Percentiles rank a stretch among this genome's conserved stretches.
These are phyloP conservation scores for Gonium pectorale DNA, from an alignment of 139 green algal genomes.

Conservation along the genomic window DNA sequence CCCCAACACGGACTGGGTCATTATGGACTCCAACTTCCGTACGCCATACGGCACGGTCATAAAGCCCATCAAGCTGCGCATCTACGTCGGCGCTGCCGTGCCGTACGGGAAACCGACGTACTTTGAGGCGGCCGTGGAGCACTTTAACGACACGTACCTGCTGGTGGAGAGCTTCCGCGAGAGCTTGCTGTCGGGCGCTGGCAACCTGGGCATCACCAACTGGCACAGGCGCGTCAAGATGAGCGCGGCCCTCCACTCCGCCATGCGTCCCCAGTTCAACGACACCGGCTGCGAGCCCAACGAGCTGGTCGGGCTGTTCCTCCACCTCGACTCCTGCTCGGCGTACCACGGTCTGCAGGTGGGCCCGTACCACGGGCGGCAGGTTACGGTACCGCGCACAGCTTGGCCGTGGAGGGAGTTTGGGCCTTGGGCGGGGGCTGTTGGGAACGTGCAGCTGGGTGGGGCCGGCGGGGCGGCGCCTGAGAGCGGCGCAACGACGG, in stretches of 20 bases:
- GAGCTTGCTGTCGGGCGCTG: neutral
- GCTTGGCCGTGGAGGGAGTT: too few species aligned
- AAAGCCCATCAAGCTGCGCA: neutral
- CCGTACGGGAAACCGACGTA: constrained; percentile 30
- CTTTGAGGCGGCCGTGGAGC: constrained; percentile 11
- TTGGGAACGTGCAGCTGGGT: too few species aligned
- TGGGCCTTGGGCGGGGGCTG: too few species aligned
- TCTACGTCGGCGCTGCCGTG: neutral
- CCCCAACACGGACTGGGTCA: constrained; percentile 5
- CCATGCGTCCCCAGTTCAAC: too few species aligned
- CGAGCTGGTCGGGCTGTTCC: constrained; percentile 35
- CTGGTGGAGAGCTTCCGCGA: neutral
- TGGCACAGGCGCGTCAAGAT: too few species aligned
- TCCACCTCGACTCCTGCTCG: constrained; percentile 15
- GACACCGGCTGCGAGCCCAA: too few species aligned
- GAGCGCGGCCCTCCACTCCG: too few species aligned
- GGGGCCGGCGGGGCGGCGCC: too few species aligned
- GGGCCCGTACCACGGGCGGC: neutral
- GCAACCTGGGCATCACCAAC: neutral
- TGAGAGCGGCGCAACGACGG: too few species aligned
- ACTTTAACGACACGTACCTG: neutral
- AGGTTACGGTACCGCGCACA: too few species aligned
- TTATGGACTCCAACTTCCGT: constrained; percentile 33
- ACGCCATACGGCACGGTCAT: constrained; percentile 26
- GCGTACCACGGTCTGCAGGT: constrained; percentile 38